Percentiles rank a stretch among this genome's conserved stretches.
phyloP scores from a whole-genome alignment of 2,329 filamentous ascomycete species.

The Daldinia sp. region DNA sequence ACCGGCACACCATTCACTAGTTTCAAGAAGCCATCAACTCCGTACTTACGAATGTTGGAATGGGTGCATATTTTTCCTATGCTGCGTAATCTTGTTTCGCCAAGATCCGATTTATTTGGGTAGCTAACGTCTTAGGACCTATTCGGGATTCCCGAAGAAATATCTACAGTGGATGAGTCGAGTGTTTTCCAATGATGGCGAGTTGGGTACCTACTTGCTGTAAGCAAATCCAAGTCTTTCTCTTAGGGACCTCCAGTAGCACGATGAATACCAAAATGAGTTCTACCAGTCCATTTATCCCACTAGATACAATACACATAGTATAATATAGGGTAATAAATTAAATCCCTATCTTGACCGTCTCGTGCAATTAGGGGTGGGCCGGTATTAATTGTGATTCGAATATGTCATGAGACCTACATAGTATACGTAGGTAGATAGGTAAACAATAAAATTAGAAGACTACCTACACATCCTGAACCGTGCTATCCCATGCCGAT shows the following conservation, averaged over 20 bases:
- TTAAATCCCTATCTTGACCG: not conserved
- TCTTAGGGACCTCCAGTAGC: not conserved
- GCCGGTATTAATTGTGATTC: not conserved
- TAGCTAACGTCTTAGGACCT: not conserved
- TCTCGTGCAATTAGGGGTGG: not conserved
- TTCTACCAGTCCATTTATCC: not conserved
- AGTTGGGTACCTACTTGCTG: not conserved
- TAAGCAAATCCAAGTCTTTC: not conserved
- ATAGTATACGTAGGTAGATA: not conserved
- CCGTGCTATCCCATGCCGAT: too few species aligned
- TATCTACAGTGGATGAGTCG: not conserved
- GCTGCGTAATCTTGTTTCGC: not conserved
- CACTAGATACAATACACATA: not conserved
- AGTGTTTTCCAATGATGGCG: not conserved
- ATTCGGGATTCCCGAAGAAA: not conserved
- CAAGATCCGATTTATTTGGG: not conserved
- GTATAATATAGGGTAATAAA: not conserved
- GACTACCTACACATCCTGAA: too few species aligned
- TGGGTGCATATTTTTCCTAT: not conserved
- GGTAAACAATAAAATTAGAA: too few species aligned
- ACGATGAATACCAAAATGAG: not conserved
- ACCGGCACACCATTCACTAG: not conserved
- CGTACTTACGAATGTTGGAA: slow-evolving; percentile 1
- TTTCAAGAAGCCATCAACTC: slow-evolving; percentile 11
- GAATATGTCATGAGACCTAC: not conserved